These are phyloP conservation scores for Geotrichum europaeum DNA, from an alignment of 1,139 yeast species.

Conservation along the genomic window DNA sequence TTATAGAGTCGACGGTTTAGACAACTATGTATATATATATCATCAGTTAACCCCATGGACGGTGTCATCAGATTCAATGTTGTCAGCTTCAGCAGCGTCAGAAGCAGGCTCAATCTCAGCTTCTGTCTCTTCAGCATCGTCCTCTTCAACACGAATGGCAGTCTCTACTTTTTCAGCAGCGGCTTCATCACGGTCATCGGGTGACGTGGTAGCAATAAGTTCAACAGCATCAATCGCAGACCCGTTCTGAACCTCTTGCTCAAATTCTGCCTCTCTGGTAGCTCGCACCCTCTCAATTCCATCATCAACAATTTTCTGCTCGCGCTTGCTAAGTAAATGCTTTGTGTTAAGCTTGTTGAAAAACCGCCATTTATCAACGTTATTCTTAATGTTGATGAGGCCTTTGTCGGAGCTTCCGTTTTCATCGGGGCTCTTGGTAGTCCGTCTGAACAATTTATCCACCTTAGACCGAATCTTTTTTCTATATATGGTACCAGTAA, in stretches of 20 bases:
- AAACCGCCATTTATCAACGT: constrained; percentile 8
- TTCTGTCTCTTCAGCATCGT: not conserved
- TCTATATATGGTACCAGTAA: not conserved
- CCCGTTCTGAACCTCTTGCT: not conserved
- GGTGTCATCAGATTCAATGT: not conserved
- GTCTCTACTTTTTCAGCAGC: not conserved
- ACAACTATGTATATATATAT: no score
- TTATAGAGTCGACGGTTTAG: no score
- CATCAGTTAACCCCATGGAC: not conserved
- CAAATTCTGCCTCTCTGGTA: not conserved
- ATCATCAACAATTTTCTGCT: not conserved
- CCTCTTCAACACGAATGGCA: not conserved
- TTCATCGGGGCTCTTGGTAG: not conserved
- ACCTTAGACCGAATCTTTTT: not conserved
- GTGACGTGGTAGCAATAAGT: not conserved
- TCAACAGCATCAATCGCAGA: not conserved
- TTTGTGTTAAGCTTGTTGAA: constrained; percentile 2
- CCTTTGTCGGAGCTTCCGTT: not conserved
- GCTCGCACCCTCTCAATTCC: not conserved
- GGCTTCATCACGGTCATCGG: not conserved
- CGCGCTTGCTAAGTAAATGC: not conserved
- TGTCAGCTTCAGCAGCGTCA: not conserved
- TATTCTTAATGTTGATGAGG: constrained; percentile 2
- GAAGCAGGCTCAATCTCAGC: not conserved
- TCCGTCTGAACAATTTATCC: not conserved